Evolutionary conservation across 176 grass and related monocot species (phyloP).

Genomic region (Ananas comosus): DNA sequence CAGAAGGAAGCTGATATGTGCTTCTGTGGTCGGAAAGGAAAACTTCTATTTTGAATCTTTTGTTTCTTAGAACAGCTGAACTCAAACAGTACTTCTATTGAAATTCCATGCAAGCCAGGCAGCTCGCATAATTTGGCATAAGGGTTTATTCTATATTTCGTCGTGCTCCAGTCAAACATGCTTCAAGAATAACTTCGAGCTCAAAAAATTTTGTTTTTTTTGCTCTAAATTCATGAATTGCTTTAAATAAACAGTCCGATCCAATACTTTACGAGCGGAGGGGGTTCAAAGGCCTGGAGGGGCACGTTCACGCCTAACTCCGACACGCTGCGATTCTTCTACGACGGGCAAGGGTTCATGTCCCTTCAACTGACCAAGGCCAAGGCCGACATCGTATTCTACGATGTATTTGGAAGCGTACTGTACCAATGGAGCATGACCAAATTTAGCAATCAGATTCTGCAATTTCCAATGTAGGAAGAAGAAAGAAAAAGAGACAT

Average conservation of each 20-base stretch:
- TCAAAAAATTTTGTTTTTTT: too few relatives aligned
- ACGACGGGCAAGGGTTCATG: slow-evolving; percentile 86
- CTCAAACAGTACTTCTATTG: too few relatives aligned
- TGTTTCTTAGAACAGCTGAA: too few relatives aligned
- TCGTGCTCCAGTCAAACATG: not conserved
- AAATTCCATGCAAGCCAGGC: too few relatives aligned
- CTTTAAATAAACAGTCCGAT: slow-evolving; percentile 23
- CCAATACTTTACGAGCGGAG: slow-evolving; percentile 67
- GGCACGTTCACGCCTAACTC: slow-evolving; percentile 39
- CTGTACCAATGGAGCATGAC: slow-evolving; percentile 51
- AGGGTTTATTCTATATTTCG: not conserved
- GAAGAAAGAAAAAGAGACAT: too few relatives aligned
- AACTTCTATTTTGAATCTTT: too few relatives aligned
- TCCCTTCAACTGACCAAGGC: slow-evolving; percentile 48
- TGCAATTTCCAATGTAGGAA: too few relatives aligned
- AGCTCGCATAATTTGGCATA: not conserved
- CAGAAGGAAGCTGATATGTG: too few relatives aligned
- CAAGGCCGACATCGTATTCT: slow-evolving; percentile 37
- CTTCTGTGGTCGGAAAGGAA: too few relatives aligned
- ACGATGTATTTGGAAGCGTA: slow-evolving; percentile 38
- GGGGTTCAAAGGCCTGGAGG: slow-evolving; percentile 76
- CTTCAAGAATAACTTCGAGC: not conserved
- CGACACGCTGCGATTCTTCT: slow-evolving; percentile 60
- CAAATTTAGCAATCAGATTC: slow-evolving; percentile 16
- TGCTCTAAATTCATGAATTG: not conserved